Conservation (phyloP, 2,329 filamentous ascomycete genomes). For the Drechslerella dactyloides region DNA sequence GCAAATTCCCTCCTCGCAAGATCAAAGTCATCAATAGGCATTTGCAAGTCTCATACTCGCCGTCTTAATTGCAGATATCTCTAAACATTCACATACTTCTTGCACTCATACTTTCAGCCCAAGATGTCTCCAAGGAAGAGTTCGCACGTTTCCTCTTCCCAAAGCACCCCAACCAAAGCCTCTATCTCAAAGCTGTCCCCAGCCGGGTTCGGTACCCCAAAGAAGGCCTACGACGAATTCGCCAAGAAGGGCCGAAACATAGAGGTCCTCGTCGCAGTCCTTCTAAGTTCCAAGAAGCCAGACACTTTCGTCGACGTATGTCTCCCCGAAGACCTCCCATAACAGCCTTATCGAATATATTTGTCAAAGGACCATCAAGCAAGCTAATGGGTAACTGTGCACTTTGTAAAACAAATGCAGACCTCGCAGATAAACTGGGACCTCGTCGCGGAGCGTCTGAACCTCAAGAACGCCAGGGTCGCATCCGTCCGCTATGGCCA, state of each 20-base stretch:
- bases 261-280: conserved; percentile 34
- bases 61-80: background rate
- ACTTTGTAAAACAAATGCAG: conserved; percentile 11
- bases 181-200: conserved; percentile 13
- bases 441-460: conserved; percentile 21
- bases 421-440: conserved; percentile 37
- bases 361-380: no score
- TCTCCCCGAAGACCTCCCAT: no score
- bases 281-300: conserved; percentile 28
- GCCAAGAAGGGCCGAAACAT: conserved; percentile 30
- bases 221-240: conserved; percentile 32
- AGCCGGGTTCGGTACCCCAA: conserved; percentile 3
- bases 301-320: conserved; percentile 42
- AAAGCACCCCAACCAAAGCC: background rate
- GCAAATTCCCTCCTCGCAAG: background rate
- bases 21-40: background rate
- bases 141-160: no score
- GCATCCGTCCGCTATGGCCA: conserved; percentile 29
- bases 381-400: no score
- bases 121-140: background rate
- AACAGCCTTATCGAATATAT: background rate
- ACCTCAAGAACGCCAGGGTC: conserved; percentile 25
- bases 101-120: background rate
- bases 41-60: background rate
- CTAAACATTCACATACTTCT: background rate